phyloP scores from a whole-genome alignment of 371 early-diverging fungal species.

The Thermomucor indicae-seudaticae region DNA sequence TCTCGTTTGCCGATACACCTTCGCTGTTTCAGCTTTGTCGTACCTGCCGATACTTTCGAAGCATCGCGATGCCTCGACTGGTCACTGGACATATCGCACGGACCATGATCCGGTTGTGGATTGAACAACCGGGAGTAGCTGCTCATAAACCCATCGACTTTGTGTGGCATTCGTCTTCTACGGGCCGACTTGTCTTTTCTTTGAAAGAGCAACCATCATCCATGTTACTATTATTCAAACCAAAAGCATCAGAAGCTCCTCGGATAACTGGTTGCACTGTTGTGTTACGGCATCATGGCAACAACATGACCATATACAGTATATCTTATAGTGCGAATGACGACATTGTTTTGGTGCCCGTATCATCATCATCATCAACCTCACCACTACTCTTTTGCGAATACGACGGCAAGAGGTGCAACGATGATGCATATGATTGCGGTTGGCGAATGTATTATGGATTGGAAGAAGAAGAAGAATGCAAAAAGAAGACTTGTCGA shows the following conservation, averaged over 20 bases:
- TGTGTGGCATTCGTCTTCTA: not conserved
- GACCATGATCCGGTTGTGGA: constrained; percentile 1
- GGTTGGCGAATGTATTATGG: no score
- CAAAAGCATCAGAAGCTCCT: not conserved
- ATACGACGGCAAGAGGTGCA: no score
- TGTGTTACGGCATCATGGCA: not conserved
- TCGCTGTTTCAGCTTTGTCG: not conserved
- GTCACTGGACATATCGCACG: not conserved
- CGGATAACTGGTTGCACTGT: not conserved
- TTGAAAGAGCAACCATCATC: not conserved
- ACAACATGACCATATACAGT: no score
- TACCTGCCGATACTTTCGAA: not conserved
- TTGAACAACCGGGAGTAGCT: not conserved
- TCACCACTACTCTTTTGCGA: no score
- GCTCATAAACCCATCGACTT: constrained; percentile 1
- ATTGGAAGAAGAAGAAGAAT: no score
- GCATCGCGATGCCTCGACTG: not conserved
- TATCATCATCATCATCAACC: no score
- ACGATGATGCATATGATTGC: no score
- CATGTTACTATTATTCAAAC: not conserved
- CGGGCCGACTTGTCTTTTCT: not conserved
- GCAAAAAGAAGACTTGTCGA: no score
- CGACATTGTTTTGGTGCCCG: no score
- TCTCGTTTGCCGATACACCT: not conserved
- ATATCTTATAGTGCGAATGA: no score